Evolutionary conservation across 1,284 basidiomycete species (phyloP).

Genomic region (Ceratobasidium sp.): DNA sequence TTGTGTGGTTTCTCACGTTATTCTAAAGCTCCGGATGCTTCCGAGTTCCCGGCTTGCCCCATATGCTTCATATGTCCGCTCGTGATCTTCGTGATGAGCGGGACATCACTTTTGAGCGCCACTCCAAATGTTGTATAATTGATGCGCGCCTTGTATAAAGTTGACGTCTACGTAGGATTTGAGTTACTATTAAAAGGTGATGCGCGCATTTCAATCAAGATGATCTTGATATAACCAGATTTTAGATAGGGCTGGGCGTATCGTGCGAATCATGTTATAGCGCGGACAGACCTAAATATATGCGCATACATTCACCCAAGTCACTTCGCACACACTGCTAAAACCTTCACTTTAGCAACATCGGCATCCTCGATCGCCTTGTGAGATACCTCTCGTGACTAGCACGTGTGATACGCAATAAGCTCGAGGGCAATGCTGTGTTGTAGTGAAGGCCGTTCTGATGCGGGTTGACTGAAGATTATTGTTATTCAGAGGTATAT

Average conservation of each 20-base stretch:
- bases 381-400: not conserved
- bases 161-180: not conserved
- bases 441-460: not conserved
- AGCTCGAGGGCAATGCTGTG: not conserved
- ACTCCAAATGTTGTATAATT: not conserved
- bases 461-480: not conserved
- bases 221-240: too few species aligned
- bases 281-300: not conserved
- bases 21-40: not conserved
- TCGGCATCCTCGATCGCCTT: too few species aligned
- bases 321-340: too few species aligned
- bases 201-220: too few species aligned
- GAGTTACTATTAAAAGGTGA: too few species aligned
- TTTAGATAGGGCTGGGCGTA: too few species aligned
- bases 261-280: not conserved
- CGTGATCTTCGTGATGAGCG: conserved; percentile 15
- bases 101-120: not conserved
- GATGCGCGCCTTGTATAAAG: not conserved
- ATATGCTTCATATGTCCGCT: not conserved
- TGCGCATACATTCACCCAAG: not conserved
- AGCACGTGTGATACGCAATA: not conserved
- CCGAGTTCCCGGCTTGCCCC: not conserved
- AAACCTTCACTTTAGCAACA: too few species aligned
- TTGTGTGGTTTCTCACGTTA: not conserved
- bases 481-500: conserved; percentile 32